Percentiles rank a stretch among this genome's conserved stretches.
phyloP scores from a whole-genome alignment of 257 asterid species.

The Solanum virginianum region DNA sequence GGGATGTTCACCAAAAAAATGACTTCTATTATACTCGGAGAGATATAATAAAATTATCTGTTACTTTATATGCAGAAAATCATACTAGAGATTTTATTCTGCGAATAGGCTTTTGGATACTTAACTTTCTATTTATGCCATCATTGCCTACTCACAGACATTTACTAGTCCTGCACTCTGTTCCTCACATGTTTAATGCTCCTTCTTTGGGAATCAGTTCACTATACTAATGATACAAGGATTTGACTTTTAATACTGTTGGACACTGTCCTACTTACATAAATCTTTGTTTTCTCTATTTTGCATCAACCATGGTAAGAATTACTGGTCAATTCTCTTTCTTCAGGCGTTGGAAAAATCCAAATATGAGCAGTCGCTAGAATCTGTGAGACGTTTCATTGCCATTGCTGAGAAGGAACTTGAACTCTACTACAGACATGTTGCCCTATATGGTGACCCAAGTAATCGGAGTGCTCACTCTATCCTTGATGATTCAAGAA shows the following conservation, averaged over 20 bases:
- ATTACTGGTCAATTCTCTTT: neutral
- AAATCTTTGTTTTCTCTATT: neutral
- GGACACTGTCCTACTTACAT: neutral
- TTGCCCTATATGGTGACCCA: conserved; percentile 77
- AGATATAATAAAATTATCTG: neutral
- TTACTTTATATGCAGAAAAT: neutral
- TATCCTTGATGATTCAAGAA: conserved; percentile 28
- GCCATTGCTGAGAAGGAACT: conserved; percentile 85
- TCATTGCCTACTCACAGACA: neutral
- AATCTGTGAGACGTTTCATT: conserved; percentile 75
- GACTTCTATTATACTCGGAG: neutral
- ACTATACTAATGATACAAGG: neutral
- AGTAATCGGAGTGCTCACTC: conserved; percentile 46
- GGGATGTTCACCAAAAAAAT: neutral
- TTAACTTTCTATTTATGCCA: neutral
- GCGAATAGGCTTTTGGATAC: neutral
- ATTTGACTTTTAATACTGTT: neutral
- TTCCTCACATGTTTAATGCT: neutral
- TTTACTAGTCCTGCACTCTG: neutral
- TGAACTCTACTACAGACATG: conserved; percentile 76
- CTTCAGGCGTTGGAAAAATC: conserved; percentile 82
- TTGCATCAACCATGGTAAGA: neutral
- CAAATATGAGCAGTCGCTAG: conserved; percentile 82
- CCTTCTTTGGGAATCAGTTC: neutral
- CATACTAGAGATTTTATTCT: neutral